Evolutionary conservation across 208 protist genomes (phyloP).

Genomic region (Trypanosoma theileri): DNA sequence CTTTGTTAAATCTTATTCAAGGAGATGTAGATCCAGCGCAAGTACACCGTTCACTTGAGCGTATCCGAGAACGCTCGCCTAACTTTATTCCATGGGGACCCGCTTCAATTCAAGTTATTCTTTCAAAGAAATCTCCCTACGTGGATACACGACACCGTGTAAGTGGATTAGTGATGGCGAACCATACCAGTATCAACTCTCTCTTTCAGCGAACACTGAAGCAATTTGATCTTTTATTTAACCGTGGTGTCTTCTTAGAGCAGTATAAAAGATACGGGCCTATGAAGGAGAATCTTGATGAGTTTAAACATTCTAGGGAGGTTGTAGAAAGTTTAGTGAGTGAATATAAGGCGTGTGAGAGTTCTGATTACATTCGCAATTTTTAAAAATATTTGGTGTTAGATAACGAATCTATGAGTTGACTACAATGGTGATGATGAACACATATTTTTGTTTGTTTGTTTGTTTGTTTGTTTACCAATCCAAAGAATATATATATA

Average conservation of each 20-base stretch:
- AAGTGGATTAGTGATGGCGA: constrained; percentile 98
- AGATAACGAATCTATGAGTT: too few relatives aligned
- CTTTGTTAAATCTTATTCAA: constrained; percentile 99
- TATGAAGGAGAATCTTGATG: constrained; percentile 94
- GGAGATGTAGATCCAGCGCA: constrained; percentile 98
- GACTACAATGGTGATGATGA: not conserved
- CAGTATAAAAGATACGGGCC: constrained; percentile 93
- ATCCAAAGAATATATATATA: constrained; percentile 1
- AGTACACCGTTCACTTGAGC: constrained; percentile 98
- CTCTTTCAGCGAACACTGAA: constrained; percentile 91
- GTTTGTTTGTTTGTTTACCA: constrained; percentile 20
- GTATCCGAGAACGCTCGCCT: constrained; percentile 96
- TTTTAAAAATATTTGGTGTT: constrained; percentile 42
- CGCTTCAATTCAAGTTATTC: constrained; percentile 94
- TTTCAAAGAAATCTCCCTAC: constrained; percentile 97
- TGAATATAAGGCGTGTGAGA: constrained; percentile 97
- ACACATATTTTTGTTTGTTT: constrained; percentile 12
- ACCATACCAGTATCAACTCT: constrained; percentile 98
- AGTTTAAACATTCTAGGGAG: constrained; percentile 95
- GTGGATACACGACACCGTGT: constrained; percentile 96
- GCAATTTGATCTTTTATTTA: constrained; percentile 95
- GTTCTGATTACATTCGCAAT: constrained; percentile 94
- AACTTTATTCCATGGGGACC: constrained; percentile 99
- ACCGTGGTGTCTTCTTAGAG: constrained; percentile 93
- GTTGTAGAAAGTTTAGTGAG: constrained; percentile 94